Evolutionary conservation across 2,329 filamentous ascomycete species (phyloP), one percentile per base, ranked within the genome.

Genomic region (Aspergillus sp.): DNA sequence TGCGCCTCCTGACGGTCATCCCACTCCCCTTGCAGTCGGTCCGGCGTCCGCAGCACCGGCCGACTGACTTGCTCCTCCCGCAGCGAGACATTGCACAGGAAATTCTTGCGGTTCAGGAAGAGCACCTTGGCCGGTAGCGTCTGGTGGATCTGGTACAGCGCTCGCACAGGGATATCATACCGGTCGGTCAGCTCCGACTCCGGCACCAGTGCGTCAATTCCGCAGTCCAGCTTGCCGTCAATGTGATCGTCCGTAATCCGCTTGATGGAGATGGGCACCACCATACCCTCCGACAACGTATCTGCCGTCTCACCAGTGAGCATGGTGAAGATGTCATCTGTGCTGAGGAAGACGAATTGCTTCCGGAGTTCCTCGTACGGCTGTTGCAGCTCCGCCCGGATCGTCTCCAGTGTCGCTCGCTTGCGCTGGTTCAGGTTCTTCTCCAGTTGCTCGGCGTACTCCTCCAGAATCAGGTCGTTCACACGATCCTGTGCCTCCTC

Each of bases 391-490:
- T 99, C 95, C 15, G 92, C 93, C 64, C 95, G 90, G 71, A 99
- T 99, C 0, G 92, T 96, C 77, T 99, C 95, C 11, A 99, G 83
- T 1, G 95, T 99, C 1, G 94, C 94, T 60, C 95, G 91, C 81
- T 99, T 99, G 66, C 90, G 88, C 75, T 97, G 93, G 69, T 92
- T 92, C 73, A 96, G 93, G 69, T 96, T 96, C 66, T 86, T 89
- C 80, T 97, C 90, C 65, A 99, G 83, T 80, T 99, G 94, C 71
- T 96, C 92, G 0, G 95, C 95, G 71, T 99, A 99, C 75, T 98
- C 92, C 76, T 99, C 95, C 3, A 99, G 83, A 62, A 97, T 92
- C 48, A 99, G 83, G 71, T 99, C 95, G 71, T 98, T 96, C 72
- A 99, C 92, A 71, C 93, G 91, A 70, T 98, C 94, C 69, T 96